These are phyloP conservation scores for Fraxinus nigra DNA, from an alignment of 305 asterid genomes.

Conservation along the genomic window DNA sequence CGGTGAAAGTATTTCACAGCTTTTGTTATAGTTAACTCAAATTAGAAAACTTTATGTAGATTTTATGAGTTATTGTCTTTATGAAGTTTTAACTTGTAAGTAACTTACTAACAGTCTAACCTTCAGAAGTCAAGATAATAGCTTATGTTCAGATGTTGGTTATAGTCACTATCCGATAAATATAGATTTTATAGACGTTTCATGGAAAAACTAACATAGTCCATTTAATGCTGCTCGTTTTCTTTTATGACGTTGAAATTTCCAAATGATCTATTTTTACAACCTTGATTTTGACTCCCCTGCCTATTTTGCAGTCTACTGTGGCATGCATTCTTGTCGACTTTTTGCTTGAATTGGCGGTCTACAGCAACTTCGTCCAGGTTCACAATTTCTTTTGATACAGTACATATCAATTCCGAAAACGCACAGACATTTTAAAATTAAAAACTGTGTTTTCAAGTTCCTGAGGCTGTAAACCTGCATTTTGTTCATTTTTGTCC, in stretches of 20 bases:
- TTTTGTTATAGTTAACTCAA: not conserved
- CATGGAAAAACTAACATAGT: not conserved
- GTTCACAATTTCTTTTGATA: constrained; percentile 33
- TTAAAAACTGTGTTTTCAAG: not conserved
- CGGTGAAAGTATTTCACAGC: not conserved
- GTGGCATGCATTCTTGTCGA: constrained; percentile 62
- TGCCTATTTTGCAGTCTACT: constrained; percentile 55
- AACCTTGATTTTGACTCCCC: constrained; percentile 18
- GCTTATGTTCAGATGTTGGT: not conserved
- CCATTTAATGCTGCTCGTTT: not conserved
- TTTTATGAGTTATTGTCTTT: not conserved
- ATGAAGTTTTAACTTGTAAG: not conserved
- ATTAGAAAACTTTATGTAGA: not conserved
- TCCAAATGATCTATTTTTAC: not conserved
- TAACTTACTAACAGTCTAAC: not conserved
- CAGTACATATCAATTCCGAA: not conserved
- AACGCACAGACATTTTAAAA: not conserved
- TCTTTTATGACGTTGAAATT: not conserved
- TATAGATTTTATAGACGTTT: not conserved
- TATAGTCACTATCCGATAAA: not conserved
- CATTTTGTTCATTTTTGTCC: not conserved
- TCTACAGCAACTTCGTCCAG: constrained; percentile 77
- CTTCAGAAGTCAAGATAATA: not conserved
- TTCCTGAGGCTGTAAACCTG: not conserved
- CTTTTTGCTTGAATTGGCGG: constrained; percentile 48